phyloP scores from a whole-genome alignment of 2,329 filamentous ascomycete genomes.

The Fusarium keratoplasticum region DNA sequence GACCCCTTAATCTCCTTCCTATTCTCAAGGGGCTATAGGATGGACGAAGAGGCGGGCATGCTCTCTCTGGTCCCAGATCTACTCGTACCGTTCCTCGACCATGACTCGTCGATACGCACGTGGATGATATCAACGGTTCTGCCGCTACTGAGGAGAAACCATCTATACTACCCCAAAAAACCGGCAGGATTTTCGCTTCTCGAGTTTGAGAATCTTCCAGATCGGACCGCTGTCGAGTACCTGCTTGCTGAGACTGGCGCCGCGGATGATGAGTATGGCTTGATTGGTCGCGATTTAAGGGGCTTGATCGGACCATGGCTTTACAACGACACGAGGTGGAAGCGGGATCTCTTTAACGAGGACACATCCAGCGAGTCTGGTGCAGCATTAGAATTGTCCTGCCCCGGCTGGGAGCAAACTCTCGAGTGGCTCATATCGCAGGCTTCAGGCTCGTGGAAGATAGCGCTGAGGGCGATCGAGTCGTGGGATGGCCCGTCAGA shows the following conservation, averaged over 20 bases:
- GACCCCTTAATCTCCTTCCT: slow-evolving; percentile 74
- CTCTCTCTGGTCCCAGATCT: slow-evolving; percentile 75
- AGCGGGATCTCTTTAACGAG: slow-evolving; percentile 11
- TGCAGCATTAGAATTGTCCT: slow-evolving; percentile 50
- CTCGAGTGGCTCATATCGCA: slow-evolving; percentile 75
- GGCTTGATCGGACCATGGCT: slow-evolving; percentile 80
- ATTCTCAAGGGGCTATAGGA: slow-evolving; percentile 73
- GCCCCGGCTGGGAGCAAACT: slow-evolving; percentile 75
- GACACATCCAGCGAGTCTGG: slow-evolving; percentile 38
- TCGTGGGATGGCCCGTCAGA: slow-evolving; percentile 81
- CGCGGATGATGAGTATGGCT: slow-evolving; percentile 51
- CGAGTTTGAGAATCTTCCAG: slow-evolving; percentile 72
- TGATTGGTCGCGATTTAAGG: slow-evolving; percentile 73
- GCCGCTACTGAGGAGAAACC: slow-evolving; percentile 75
- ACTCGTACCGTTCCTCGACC: slow-evolving; percentile 74
- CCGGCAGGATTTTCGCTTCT: slow-evolving; percentile 65
- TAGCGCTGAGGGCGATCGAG: slow-evolving; percentile 72
- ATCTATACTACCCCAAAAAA: slow-evolving; percentile 73
- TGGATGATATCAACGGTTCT: slow-evolving; percentile 78
- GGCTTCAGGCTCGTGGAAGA: slow-evolving; percentile 69
- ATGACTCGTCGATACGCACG: slow-evolving; percentile 69
- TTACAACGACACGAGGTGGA: slow-evolving; percentile 72
- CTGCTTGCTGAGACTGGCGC: slow-evolving; percentile 69
- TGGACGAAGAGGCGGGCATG: slow-evolving; percentile 79
- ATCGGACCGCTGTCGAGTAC: slow-evolving; percentile 68